These are phyloP conservation scores for Globisporangium nodosum DNA, from an alignment of 352 stramenopile genomes.

Conservation along the genomic window DNA sequence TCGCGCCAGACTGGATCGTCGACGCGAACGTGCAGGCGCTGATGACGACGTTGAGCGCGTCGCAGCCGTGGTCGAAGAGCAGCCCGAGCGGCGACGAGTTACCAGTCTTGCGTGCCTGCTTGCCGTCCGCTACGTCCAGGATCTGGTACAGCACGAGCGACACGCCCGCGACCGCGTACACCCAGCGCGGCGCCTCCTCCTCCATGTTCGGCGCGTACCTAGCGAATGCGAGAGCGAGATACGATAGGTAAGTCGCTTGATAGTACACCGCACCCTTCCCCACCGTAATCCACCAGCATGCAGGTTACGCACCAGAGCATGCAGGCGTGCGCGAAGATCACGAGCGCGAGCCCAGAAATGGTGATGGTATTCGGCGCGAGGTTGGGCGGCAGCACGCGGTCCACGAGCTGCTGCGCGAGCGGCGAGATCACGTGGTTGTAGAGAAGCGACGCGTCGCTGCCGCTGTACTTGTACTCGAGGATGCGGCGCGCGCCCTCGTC, in stretches of 20 bases:
- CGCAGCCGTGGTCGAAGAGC: constrained; percentile 83
- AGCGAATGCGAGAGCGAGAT: constrained; percentile 19
- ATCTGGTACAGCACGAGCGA: constrained; percentile 79
- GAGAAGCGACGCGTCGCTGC: constrained; percentile 71
- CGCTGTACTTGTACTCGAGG: constrained; percentile 81
- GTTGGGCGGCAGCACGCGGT: constrained; percentile 60
- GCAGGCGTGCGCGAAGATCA: constrained; percentile 65
- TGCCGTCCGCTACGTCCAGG: constrained; percentile 82
- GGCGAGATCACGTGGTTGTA: constrained; percentile 85
- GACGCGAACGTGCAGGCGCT: constrained; percentile 80
- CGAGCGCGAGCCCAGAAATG: constrained; percentile 63
- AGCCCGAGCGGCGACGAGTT: constrained; percentile 82
- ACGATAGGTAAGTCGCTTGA: too few relatives aligned
- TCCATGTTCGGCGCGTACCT: constrained; percentile 83
- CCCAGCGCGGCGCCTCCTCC: constrained; percentile 63
- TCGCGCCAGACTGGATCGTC: constrained; percentile 82
- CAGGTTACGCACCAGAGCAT: constrained; percentile 49
- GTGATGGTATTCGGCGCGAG: constrained; percentile 83
- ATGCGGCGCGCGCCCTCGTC: constrained; percentile 63
- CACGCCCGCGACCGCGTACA: constrained; percentile 61
- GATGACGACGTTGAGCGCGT: constrained; percentile 80
- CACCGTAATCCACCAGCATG: too few relatives aligned
- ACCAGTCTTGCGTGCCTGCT: constrained; percentile 82
- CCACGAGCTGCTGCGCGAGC: constrained; percentile 66
- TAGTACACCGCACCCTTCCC: too few relatives aligned